Evolutionary conservation across 805 yeast species (phyloP), one percentile per base, ranked within the genome.

Genomic region (Schwanniomyces polymorphus): DNA sequence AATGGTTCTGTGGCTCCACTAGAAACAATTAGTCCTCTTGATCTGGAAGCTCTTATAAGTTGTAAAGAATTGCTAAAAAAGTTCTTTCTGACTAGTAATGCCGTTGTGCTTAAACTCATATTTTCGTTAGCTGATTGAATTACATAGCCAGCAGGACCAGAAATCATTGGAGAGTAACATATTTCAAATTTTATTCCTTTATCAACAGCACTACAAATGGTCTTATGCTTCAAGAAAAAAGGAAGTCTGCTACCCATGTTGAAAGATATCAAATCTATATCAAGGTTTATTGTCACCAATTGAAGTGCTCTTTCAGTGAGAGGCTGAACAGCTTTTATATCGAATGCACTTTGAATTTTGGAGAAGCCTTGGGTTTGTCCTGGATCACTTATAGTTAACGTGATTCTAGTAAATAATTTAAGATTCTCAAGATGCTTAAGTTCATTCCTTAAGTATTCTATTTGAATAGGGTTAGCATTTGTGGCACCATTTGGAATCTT

Each of bases 131-230:
- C 40, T 5, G 57, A 26, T 55, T 50, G 42, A 46, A 51, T 47
- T 41, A 53, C 52, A 51, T 60, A 62, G 29, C 68, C 69, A 5
- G 65, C 65, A 7, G 65, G 52, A 9, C 67, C 77, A 5, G 70
- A 65, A 31, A 86, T 65, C 38, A 84, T 73, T 27, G 80, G 72
- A 7, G 79, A 63, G 65, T 92, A 92, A 40, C 81, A 76, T 7
- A 94, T 76, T 61, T 94, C 99, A 52, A 94, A 79, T 54, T 82
- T 82, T 23, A 90, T 79, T 2, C 98, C 98, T 43, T 90, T 79
- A 16, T 85, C 85, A 3, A 88, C 75, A 1, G 96, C 97, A 37
- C 90, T 82, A 38, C 97, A 87, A 7, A 90, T 76, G 1, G 89
- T 82, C 57, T 91, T 90, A 68, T 91, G 97, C 56, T 86, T 86